Evolutionary conservation across 2,329 filamentous ascomycete genomes (phyloP).

Genomic region (Apiospora arundinis): DNA sequence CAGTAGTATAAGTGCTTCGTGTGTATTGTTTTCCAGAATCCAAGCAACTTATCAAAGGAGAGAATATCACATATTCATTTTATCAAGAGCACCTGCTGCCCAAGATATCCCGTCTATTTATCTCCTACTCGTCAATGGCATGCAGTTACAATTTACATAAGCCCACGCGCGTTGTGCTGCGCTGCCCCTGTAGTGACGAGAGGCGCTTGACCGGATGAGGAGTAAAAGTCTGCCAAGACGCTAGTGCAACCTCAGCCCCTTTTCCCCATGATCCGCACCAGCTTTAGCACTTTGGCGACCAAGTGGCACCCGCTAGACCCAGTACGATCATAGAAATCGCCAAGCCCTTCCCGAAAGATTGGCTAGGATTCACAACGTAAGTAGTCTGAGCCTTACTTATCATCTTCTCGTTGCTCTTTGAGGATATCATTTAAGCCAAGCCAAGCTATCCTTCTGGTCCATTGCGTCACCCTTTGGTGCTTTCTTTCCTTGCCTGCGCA

Average conservation of each 20-base stretch:
- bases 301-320: background rate
- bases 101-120: background rate
- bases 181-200: background rate
- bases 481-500: background rate
- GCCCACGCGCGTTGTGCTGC: background rate
- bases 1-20: background rate
- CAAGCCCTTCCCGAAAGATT: background rate
- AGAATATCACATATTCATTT: background rate
- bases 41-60: background rate
- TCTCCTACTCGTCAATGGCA: background rate
- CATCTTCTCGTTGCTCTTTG: background rate
- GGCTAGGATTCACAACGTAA: background rate
- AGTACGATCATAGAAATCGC: background rate
- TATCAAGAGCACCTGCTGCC: background rate
- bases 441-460: background rate
- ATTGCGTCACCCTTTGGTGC: background rate
- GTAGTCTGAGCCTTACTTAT: background rate
- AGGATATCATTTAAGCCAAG: background rate
- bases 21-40: too few species aligned
- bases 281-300: background rate
- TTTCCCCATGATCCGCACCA: background rate
- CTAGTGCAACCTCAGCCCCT: background rate
- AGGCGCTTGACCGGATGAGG: slow-evolving; percentile 19
- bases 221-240: slow-evolving; percentile 19
- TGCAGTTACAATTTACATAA: background rate